Percentiles rank a stretch among this genome's conserved stretches.
Evolutionary conservation across 768 basidiomycete genomes (phyloP).

Genomic region (Brasilioporus rufonigricans): DNA sequence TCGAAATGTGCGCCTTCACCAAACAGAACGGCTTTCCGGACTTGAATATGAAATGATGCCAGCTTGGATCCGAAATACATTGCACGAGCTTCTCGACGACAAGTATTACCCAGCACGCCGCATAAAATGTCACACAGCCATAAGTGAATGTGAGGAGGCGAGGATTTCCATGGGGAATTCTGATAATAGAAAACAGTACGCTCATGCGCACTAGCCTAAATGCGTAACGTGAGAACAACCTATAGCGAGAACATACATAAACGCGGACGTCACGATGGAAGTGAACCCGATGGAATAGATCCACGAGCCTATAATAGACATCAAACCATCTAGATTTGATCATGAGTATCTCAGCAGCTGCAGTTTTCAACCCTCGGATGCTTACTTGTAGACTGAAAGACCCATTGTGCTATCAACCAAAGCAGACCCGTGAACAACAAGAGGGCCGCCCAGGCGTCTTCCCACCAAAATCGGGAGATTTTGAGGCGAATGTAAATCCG

Average conservation of each 20-base stretch:
- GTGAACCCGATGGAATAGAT: not conserved
- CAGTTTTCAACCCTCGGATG: not conserved
- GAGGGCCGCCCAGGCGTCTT: not conserved
- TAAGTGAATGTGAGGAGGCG: not conserved
- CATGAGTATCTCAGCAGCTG: not conserved
- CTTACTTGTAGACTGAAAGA: not conserved
- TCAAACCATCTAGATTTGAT: not conserved
- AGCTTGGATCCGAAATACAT: not conserved
- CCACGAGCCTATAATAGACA: not conserved
- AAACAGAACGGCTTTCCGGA: conserved; percentile 12
- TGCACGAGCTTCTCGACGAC: not conserved
- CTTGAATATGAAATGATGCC: not conserved
- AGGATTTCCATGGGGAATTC: not conserved
- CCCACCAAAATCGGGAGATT: not conserved
- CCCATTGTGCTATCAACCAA: not conserved
- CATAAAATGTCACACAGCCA: not conserved
- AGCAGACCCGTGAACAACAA: not conserved
- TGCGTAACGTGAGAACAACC: not conserved
- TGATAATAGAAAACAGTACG: not conserved
- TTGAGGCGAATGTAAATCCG: conserved; percentile 17
- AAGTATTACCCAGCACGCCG: not conserved
- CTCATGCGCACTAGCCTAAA: not conserved
- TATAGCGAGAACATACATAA: not conserved
- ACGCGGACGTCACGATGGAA: not conserved
- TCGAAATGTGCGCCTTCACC: not conserved